Evolutionary conservation across 2,329 filamentous ascomycete genomes (phyloP), one percentile per base, ranked within the genome.

Genomic region (Ophiosphaerella herpotricha): DNA sequence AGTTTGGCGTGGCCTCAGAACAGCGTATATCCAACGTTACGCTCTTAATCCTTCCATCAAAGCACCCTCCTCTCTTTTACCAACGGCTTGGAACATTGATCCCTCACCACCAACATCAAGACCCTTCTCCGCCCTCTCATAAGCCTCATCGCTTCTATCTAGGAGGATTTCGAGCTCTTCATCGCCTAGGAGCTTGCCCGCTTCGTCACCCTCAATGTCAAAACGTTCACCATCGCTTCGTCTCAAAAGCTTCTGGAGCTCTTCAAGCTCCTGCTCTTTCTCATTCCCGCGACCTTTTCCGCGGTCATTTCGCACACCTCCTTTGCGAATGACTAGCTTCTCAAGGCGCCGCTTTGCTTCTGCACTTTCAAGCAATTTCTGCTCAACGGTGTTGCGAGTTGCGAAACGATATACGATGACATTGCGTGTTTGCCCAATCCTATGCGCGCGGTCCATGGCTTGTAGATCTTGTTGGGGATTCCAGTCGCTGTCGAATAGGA

Each of bases 401-500:
- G 94, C 93, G 31, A 99, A 86, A 1, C 94, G 88, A 73, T 95
- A 99, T 0, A 99, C 88, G 16, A 99, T 85, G 1, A 99, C 94
- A 0, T 94, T 94, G 2, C 87, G 83, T 0, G 87, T 96, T 72
- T 99, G 94, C 0, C 94, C 94, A 55, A 99, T 97, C 11, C 94
- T 85, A 69, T 99, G 94, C 0, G 90, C 91, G 5, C 94, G 90
- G 67, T 99, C 94, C 74, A 97, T 94, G 0, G 94, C 94, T 68
- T 99, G 94, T 0, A 99, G 80, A 71, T 99, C 94, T 68, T 97
- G 93, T 70, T 99, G 94, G 0, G 94, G 94, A 63, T 99, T 99
- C 86, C 93, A 97, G 64, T 96, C 85, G 8, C 81, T 85, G 72
- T 97, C 93, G 61, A 94, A 97, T 0, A 97, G 79, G 39, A 97